Percentiles rank a stretch among this genome's conserved stretches.
Conservation (phyloP, 2,329 filamentous ascomycete genomes). For the Bisporella sp. region DNA sequence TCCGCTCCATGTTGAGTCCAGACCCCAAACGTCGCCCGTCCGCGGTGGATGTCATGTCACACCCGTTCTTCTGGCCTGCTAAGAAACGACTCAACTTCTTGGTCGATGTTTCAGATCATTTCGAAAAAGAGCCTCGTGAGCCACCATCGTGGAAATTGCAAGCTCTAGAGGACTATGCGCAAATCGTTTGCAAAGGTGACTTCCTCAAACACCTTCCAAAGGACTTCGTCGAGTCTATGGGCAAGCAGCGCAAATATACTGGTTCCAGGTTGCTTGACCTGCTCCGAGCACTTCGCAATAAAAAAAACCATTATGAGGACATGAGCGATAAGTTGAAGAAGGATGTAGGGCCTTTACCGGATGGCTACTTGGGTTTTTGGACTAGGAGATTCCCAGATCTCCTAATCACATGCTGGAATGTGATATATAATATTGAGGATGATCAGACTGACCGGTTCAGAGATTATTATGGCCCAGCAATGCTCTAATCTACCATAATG, state of each 20-base stretch:
- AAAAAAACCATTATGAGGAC: conserved; percentile 96
- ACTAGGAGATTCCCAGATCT: conserved; percentile 58
- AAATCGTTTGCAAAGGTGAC: conserved; percentile 55
- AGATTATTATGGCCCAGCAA: conserved; percentile 56
- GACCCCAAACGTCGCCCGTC: conserved; percentile 56
- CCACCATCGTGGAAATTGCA: conserved; percentile 64
- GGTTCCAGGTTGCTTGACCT: conserved; percentile 78
- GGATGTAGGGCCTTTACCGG: conserved; percentile 54
- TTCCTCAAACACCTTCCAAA: conserved; percentile 72
- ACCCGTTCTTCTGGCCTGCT: conserved; percentile 93
- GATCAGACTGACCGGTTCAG: conserved; percentile 51
- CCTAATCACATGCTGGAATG: conserved; percentile 58
- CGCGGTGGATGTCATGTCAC: conserved; percentile 74
- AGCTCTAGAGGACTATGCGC: conserved; percentile 48
- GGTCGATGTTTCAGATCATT: conserved; percentile 95
- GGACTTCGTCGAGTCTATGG: conserved; percentile 81
- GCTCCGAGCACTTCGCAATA: conserved; percentile 83
- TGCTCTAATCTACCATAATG: conserved; percentile 3
- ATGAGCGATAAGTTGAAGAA: conserved; percentile 75
- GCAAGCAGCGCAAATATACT: conserved; percentile 93
- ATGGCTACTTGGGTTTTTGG: conserved; percentile 65
- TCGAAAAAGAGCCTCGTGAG: conserved; percentile 84
- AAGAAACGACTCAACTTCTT: conserved; percentile 87
- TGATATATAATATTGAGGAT: conserved; percentile 49
- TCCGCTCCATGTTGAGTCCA: conserved; percentile 66